Conservation (phyloP, 306 rosid genomes). For the Gastrolobium bilobum region DNA sequence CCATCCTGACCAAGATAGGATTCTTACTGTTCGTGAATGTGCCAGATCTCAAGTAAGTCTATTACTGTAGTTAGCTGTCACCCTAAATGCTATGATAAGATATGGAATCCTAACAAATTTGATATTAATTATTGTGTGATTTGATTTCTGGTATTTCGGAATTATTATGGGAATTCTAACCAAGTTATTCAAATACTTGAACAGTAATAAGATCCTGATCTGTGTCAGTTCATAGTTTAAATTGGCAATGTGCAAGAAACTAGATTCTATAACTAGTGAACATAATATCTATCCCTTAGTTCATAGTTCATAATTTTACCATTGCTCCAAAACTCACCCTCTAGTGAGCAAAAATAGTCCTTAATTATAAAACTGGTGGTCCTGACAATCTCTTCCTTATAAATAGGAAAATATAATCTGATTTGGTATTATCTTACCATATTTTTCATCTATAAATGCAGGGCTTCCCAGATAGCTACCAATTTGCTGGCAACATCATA, state of each 20-base stretch:
- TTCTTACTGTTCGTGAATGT: constrained; percentile 93
- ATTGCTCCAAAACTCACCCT: too few species aligned
- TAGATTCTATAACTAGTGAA: neutral
- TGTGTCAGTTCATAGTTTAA: constrained; percentile 2
- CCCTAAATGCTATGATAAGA: constrained; percentile 22
- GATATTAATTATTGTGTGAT: neutral
- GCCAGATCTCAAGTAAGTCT: constrained; percentile 94
- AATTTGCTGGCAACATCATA: constrained; percentile 74
- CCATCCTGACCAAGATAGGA: constrained; percentile 97
- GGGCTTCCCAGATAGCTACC: constrained; percentile 89
- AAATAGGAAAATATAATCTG: constrained; percentile 9
- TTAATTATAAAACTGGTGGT: neutral
- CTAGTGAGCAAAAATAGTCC: neutral
- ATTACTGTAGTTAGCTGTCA: neutral
- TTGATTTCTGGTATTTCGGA: neutral
- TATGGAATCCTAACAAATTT: constrained; percentile 20
- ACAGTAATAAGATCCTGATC: neutral
- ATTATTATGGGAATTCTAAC: neutral
- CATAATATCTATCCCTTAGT: too few species aligned
- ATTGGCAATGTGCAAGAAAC: neutral
- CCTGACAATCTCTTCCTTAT: neutral
- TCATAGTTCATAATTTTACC: too few species aligned
- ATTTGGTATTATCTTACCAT: constrained; percentile 3
- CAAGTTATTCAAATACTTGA: neutral
- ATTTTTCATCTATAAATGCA: constrained; percentile 53